Base-by-base conservation (phyloP, 352 stramenopile species). In the Bremia lactucae region DNA sequence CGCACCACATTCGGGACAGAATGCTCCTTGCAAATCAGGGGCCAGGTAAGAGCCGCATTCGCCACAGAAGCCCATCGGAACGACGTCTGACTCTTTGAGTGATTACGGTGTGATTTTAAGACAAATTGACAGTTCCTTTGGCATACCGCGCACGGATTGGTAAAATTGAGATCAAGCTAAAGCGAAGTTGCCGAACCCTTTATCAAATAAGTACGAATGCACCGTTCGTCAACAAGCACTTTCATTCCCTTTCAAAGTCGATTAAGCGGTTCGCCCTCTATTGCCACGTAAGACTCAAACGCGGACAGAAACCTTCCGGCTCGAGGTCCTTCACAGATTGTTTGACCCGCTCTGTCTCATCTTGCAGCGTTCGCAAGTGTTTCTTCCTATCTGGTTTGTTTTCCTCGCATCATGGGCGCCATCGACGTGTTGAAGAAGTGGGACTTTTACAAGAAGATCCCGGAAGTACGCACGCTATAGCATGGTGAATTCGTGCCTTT, bases 391-490 rank as follows among this genome's bases (percentile, higher is more conserved):
- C 5, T 33, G 22, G 25, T 10, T 10, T 33, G 20, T 14, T 23
- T 49, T 18, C 25, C n/a, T n/a, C n/a, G n/a, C n/a, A 42, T 36
- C 21, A 92, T 92, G 80, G 80, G 80, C 31, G 77, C 75, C 16
- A 84, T 90, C 61, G 80, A 92, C 55, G 77, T 88, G 49, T 53
- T 92, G 42, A 92, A 90, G 69, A 92, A 92, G 57, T 92, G 80
- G 80, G 80, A 92, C 63, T 92, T 92, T 42, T 92, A 92, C 77
- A 92, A 92, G 65, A 92, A 92, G 72, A 92, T 92, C 60, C 80
- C 80, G 4, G 80, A 92, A 71, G 76, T 89, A 46, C 42, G 26
- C 14, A 13, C 18, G 10, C 10, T 28, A 10, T 28, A 28, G 10
- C n/a, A n/a, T n/a, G n/a, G n/a, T n/a, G n/a, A n/a, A n/a, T n/a